Evolutionary conservation across 2,329 filamentous ascomycete species (phyloP).

Genomic region (Aureobasidium sp.): DNA sequence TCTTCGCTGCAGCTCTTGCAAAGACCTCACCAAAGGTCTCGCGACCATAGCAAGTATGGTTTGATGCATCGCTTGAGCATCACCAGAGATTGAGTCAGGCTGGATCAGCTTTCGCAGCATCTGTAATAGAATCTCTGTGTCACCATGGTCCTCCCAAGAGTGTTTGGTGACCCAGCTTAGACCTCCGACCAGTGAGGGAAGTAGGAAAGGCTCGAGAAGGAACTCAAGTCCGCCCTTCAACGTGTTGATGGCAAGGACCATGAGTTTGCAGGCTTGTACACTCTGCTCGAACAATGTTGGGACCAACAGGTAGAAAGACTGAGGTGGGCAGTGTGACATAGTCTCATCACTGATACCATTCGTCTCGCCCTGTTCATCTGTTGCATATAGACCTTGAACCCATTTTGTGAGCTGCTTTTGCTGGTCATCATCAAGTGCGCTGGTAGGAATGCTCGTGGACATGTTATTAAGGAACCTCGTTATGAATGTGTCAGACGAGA

Average conservation of each 20-base stretch:
- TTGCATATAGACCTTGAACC: slow-evolving; percentile 69
- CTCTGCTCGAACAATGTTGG: slow-evolving; percentile 70
- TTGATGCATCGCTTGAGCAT: slow-evolving; percentile 61
- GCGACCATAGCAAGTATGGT: slow-evolving; percentile 65
- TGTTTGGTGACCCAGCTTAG: slow-evolving; percentile 63
- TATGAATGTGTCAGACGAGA: slow-evolving; percentile 56
- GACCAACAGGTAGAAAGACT: slow-evolving; percentile 72
- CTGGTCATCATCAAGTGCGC: slow-evolving; percentile 57
- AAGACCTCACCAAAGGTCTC: slow-evolving; percentile 56
- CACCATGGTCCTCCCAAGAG: slow-evolving; percentile 54
- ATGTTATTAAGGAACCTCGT: slow-evolving; percentile 55
- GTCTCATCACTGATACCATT: slow-evolving; percentile 69
- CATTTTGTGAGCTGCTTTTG: slow-evolving; percentile 60
- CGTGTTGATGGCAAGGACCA: slow-evolving; percentile 57
- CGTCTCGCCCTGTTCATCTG: slow-evolving; percentile 45
- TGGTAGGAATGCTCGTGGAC: slow-evolving; percentile 46
- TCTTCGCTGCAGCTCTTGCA: slow-evolving; percentile 57
- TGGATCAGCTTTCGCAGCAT: slow-evolving; percentile 65
- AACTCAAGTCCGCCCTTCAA: slow-evolving; percentile 72
- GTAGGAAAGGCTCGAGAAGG: slow-evolving; percentile 67
- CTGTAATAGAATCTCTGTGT: slow-evolving; percentile 60
- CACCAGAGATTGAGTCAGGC: slow-evolving; percentile 59
- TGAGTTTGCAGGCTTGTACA: slow-evolving; percentile 58
- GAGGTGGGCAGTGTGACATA: slow-evolving; percentile 72
- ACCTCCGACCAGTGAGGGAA: slow-evolving; percentile 69